Evolutionary conservation across 352 stramenopile species (phyloP).

Genomic region (Pythium volutum): DNA sequence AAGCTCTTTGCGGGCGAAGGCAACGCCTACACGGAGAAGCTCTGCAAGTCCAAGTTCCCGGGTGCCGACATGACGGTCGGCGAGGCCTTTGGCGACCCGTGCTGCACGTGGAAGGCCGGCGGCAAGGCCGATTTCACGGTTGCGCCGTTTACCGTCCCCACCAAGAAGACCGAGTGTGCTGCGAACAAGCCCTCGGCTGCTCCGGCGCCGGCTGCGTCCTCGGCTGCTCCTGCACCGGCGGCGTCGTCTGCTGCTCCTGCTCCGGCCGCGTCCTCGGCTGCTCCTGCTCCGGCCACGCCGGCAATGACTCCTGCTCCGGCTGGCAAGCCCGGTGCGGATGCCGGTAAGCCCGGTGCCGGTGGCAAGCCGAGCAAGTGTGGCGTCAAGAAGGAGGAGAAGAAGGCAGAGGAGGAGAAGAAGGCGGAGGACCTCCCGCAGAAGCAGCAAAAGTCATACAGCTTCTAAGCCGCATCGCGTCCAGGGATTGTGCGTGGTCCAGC

Average conservation of each 20-base stretch:
- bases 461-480: too few relatives aligned
- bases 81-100: constrained; percentile 50
- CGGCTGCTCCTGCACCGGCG: not conserved
- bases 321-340: not conserved
- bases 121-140: constrained; percentile 1
- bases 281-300: not conserved
- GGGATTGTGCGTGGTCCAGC: too few relatives aligned
- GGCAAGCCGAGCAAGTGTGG: constrained; percentile 9
- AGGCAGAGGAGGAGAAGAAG: not conserved
- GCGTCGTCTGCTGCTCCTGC: not conserved
- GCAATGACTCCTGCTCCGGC: not conserved
- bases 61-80: constrained; percentile 40
- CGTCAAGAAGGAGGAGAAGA: constrained; percentile 9
- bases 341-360: not conserved
- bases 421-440: too few relatives aligned
- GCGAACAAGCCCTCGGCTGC: not conserved
- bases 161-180: constrained; percentile 6
- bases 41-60: constrained; percentile 38
- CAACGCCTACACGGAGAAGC: constrained; percentile 25
- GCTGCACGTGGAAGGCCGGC: constrained; percentile 38
- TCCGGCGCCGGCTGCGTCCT: not conserved
- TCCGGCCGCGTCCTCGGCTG: not conserved
- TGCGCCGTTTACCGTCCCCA: not conserved
- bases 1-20: constrained; percentile 28
- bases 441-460: too few relatives aligned